A percentile compares a stretch with the other conserved stretches of the same genome.
phyloP scores from a whole-genome alignment of 2,329 filamentous ascomycete species.

The Cladophialophora carrionii region DNA sequence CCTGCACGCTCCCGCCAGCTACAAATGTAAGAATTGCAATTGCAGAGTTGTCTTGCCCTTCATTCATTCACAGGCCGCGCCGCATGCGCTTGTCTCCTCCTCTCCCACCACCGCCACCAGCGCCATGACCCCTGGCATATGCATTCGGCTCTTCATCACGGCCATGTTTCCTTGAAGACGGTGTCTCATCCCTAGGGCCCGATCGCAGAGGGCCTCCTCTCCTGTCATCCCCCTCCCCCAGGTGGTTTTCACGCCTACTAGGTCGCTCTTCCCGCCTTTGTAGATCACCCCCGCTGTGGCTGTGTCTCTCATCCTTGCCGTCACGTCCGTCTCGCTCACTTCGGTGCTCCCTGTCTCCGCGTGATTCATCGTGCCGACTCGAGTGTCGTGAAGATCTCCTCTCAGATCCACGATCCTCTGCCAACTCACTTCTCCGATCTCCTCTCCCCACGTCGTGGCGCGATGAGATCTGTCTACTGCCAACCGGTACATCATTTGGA shows the following conservation, averaged over 20 bases:
- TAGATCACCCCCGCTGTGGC: slow-evolving; percentile 23
- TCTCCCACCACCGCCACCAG: slow-evolving; percentile 40
- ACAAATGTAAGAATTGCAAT: neutral
- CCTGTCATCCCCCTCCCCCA: slow-evolving; percentile 27
- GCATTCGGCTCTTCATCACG: slow-evolving; percentile 40
- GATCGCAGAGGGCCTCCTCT: slow-evolving; percentile 30
- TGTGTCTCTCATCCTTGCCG: slow-evolving; percentile 32
- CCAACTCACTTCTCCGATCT: slow-evolving; percentile 28
- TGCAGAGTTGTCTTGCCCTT: neutral
- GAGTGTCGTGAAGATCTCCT: slow-evolving; percentile 35
- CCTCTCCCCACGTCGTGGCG: slow-evolving; percentile 33
- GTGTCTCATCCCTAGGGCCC: slow-evolving; percentile 42
- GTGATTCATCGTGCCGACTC: slow-evolving; percentile 34
- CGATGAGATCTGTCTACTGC: slow-evolving; percentile 30
- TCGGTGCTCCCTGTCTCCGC: slow-evolving; percentile 31
- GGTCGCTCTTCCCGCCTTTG: slow-evolving; percentile 27
- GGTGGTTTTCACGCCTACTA: slow-evolving; percentile 28
- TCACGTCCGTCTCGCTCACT: slow-evolving; percentile 30
- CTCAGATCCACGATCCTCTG: slow-evolving; percentile 33
- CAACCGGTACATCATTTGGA: slow-evolving; percentile 39
- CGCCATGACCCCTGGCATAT: slow-evolving; percentile 35
- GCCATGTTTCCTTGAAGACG: slow-evolving; percentile 45
- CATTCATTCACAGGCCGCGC: slow-evolving; percentile 43
- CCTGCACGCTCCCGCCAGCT: neutral
- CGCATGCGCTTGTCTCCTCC: slow-evolving; percentile 49